Evolutionary conservation across 495 filamentous ascomycete genomes (phyloP).

Genomic region (Cetradonia linearis): DNA sequence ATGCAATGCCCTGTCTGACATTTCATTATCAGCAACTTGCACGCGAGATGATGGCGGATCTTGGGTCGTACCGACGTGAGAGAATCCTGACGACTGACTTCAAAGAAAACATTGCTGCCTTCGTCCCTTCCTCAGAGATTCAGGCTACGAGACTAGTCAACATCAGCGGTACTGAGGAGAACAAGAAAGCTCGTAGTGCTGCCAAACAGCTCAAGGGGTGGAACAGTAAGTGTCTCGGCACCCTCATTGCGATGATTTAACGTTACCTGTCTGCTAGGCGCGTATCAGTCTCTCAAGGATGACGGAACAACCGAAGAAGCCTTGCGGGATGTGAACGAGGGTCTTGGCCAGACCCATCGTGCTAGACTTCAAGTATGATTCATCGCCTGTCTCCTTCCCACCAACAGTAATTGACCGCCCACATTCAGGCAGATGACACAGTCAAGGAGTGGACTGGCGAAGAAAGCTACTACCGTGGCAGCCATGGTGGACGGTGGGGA

Average conservation of each 20-base stretch:
- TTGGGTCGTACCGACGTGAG: conserved; percentile 11
- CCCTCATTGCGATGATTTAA: neutral
- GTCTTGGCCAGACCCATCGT: conserved; percentile 14
- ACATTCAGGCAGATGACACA: neutral
- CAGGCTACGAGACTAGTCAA: conserved; percentile 12
- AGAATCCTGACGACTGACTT: conserved; percentile 14
- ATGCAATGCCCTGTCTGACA: neutral
- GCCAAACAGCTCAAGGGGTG: neutral
- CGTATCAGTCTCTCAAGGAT: conserved; percentile 13
- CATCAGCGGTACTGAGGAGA: conserved; percentile 22
- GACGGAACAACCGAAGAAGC: conserved; percentile 16
- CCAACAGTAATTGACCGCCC: neutral
- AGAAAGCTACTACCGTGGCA: neutral
- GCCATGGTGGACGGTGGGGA: conserved; percentile 7
- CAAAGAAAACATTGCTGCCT: conserved; percentile 12
- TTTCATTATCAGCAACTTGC: neutral
- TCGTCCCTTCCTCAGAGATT: neutral
- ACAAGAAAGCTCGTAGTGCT: conserved; percentile 21
- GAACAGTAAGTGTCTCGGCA: neutral
- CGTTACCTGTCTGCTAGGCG: conserved; percentile 5
- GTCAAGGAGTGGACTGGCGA: neutral
- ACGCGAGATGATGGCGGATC: conserved; percentile 9
- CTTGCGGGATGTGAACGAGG: conserved; percentile 19
- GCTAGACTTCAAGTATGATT: neutral
- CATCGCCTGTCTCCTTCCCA: neutral